Evolutionary conservation across 106 monocot species (phyloP).

Genomic region (Allium cepa): DNA sequence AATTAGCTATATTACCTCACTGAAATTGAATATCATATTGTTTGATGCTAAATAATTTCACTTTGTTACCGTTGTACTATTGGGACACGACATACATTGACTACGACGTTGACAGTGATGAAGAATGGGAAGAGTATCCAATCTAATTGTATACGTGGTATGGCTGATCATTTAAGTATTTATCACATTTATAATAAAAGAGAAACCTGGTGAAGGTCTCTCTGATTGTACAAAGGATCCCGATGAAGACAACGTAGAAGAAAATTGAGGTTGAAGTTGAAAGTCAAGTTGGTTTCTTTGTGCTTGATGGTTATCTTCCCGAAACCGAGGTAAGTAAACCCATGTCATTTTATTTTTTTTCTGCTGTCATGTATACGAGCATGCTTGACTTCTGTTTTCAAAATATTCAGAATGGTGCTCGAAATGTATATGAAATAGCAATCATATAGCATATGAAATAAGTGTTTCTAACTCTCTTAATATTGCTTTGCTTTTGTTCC

Average conservation of each 20-base stretch:
- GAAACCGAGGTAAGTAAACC: slow-evolving; percentile 60
- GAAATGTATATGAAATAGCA: too few relatives aligned
- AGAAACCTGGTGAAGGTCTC: slow-evolving; percentile 92
- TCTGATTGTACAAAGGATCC: slow-evolving; percentile 91
- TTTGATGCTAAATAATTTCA: not conserved
- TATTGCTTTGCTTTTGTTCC: too few relatives aligned
- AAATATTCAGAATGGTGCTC: too few relatives aligned
- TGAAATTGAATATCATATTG: not conserved
- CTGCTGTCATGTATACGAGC: too few relatives aligned
- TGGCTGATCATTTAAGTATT: not conserved
- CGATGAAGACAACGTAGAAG: slow-evolving; percentile 52
- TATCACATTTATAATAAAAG: slow-evolving; percentile 31
- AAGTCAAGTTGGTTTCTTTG: slow-evolving; percentile 80
- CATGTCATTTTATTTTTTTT: not conserved
- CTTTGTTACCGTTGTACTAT: slow-evolving; percentile 22
- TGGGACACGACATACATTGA: slow-evolving; percentile 45
- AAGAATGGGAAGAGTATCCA: slow-evolving; percentile 96
- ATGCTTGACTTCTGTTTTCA: too few relatives aligned
- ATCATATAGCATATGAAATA: too few relatives aligned
- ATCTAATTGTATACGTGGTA: not conserved
- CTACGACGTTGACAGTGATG: slow-evolving; percentile 92
- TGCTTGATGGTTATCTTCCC: slow-evolving; percentile 97
- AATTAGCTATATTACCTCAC: too few relatives aligned
- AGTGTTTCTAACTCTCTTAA: too few relatives aligned
- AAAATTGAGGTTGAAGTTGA: slow-evolving; percentile 56